Evolutionary conservation across 2,329 filamentous ascomycete species (phyloP).

Genomic region (Fusarium verrucosum): DNA sequence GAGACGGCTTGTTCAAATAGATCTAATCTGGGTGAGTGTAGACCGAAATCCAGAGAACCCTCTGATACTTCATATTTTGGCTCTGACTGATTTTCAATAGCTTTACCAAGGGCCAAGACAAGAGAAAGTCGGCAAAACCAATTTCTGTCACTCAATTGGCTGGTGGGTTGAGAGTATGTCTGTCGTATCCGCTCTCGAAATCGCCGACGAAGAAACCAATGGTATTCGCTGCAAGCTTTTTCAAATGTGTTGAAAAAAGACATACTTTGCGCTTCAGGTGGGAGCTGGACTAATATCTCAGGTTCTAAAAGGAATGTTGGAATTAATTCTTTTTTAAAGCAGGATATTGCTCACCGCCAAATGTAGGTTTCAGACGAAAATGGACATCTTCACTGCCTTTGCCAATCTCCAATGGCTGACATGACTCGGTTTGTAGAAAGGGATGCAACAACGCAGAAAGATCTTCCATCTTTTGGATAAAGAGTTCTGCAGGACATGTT

Average conservation of each 20-base stretch:
- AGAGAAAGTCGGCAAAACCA: not conserved
- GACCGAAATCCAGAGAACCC: too few species aligned
- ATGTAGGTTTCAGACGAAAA: not conserved
- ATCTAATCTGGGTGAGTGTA: not conserved
- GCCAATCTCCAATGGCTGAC: not conserved
- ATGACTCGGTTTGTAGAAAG: not conserved
- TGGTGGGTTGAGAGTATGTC: not conserved
- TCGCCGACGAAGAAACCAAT: not conserved
- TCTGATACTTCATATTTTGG: not conserved
- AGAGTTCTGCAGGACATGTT: not conserved
- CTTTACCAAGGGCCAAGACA: not conserved
- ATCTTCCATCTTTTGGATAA: not conserved
- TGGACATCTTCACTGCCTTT: not conserved
- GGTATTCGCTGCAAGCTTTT: not conserved
- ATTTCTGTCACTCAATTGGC: not conserved
- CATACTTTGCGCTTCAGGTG: not conserved
- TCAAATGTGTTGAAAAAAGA: not conserved
- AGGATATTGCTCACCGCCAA: not conserved
- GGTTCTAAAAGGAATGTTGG: accelerated
- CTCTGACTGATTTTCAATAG: not conserved
- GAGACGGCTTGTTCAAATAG: not conserved
- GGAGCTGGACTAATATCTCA: not conserved
- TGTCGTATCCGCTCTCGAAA: not conserved
- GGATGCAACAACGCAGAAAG: not conserved
- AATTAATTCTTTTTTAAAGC: not conserved